Evolutionary conservation across 2,329 filamentous ascomycete genomes (phyloP).

Genomic region (Aspergillus calidoustus): DNA sequence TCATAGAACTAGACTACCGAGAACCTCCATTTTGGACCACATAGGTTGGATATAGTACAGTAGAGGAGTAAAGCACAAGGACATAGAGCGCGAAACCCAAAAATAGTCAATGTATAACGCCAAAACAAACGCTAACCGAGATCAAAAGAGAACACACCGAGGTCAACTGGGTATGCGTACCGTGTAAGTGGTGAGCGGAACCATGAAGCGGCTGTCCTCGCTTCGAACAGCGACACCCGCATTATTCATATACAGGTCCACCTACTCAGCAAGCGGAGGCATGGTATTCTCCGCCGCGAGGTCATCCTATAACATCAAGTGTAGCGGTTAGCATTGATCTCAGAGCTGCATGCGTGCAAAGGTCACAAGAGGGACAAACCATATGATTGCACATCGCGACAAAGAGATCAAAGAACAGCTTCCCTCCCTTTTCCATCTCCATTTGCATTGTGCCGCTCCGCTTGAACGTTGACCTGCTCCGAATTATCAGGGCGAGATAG

Average conservation of each 20-base stretch:
- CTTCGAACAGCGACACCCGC: not conserved
- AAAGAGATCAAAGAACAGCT: slow-evolving; percentile 91
- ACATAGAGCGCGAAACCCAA: not conserved
- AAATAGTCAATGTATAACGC: not conserved
- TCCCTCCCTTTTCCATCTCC: slow-evolving; percentile 87
- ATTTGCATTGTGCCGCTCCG: slow-evolving; percentile 93
- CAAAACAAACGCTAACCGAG: not conserved
- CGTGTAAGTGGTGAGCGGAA: not conserved
- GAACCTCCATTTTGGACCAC: not conserved
- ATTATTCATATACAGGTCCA: not conserved
- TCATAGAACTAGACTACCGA: not conserved
- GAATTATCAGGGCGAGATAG: slow-evolving; percentile 90
- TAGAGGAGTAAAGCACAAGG: not conserved
- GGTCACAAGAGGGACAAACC: slow-evolving; percentile 53
- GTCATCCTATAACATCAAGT: slow-evolving; percentile 16
- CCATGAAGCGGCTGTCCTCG: not conserved
- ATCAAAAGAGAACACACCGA: not conserved
- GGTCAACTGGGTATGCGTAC: not conserved
- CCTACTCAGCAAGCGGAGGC: not conserved
- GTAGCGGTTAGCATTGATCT: not conserved
- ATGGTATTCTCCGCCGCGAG: slow-evolving; percentile 6
- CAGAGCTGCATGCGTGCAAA: slow-evolving; percentile 1
- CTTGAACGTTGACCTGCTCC: slow-evolving; percentile 86
- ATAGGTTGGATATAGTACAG: not conserved
- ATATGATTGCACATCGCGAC: slow-evolving; percentile 92